Evolutionary conservation across 73 alveolate species (phyloP).

Genomic region (Paramecium pentaurelia): DNA sequence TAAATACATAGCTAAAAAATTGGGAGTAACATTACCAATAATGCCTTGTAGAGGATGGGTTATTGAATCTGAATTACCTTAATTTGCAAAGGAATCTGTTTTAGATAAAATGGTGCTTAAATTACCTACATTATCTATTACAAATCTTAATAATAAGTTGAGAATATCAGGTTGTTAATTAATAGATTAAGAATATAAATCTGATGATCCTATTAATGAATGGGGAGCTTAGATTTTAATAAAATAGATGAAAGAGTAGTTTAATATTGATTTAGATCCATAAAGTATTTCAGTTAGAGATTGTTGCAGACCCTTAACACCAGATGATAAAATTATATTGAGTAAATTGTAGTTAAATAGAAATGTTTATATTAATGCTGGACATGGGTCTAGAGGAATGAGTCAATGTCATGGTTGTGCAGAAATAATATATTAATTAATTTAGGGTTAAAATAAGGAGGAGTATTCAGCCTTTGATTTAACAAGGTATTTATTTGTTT

Average conservation of each 20-base stretch:
- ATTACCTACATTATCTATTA: neutral
- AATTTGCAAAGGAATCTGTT: neutral
- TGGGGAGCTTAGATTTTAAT: slow-evolving; percentile 1
- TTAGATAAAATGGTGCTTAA: neutral
- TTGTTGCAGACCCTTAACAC: slow-evolving; percentile 16
- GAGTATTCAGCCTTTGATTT: neutral
- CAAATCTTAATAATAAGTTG: neutral
- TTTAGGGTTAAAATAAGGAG: neutral
- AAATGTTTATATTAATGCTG: neutral
- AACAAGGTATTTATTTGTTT: neutral
- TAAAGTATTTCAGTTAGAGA: neutral
- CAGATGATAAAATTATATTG: slow-evolving; percentile 5
- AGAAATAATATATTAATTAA: neutral
- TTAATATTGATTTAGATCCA: neutral
- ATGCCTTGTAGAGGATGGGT: slow-evolving; percentile 42
- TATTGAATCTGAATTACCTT: slow-evolving; percentile 1
- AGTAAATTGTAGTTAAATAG: neutral
- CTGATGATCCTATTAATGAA: neutral
- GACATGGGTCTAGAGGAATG: slow-evolving; percentile 46
- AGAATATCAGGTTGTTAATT: slow-evolving; percentile 5
- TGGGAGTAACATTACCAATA: neutral
- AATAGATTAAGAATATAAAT: neutral
- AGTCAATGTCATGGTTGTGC: slow-evolving; percentile 27
- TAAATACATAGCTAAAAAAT: neutral
- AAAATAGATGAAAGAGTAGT: neutral